Percentiles rank a stretch among this genome's conserved stretches.
These are phyloP conservation scores for Claviceps spartinae DNA, from an alignment of 2,329 filamentous ascomycete genomes.

Conservation along the genomic window DNA sequence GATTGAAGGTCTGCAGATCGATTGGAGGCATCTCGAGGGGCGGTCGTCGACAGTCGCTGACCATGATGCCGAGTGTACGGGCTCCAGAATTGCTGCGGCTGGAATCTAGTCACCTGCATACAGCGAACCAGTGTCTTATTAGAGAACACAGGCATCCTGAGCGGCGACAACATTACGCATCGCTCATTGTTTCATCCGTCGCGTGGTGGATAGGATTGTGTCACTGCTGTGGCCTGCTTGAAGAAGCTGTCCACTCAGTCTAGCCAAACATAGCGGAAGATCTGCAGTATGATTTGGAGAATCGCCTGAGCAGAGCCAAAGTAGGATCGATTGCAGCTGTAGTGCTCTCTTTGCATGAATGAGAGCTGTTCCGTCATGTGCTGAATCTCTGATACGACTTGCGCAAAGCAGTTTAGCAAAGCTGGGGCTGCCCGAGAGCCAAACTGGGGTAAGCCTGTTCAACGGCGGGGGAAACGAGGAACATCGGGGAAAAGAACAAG, in stretches of 20 bases:
- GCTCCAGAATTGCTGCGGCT: neutral
- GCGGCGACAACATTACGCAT: neutral
- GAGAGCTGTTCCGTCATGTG: neutral
- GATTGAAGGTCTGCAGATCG: constrained; percentile 39
- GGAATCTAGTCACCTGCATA: neutral
- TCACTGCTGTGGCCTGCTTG: neutral
- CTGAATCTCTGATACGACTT: neutral
- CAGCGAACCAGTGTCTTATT: neutral
- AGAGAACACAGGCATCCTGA: constrained; percentile 3
- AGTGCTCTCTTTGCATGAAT: neutral
- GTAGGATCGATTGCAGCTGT: neutral
- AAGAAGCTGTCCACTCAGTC: neutral
- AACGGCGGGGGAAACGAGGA: neutral
- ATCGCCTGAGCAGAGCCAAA: neutral
- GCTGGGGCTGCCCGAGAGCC: neutral
- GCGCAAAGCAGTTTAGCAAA: neutral
- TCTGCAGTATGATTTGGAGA: neutral
- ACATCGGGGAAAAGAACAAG: neutral
- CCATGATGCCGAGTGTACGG: neutral
- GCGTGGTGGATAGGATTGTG: neutral
- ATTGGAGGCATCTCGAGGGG: constrained; percentile 15
- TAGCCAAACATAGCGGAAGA: neutral
- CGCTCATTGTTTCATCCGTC: neutral
- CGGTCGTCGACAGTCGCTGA: constrained; percentile 1
- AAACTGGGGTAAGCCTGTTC: neutral